phyloP scores from a whole-genome alignment of 441 rosid genomes.

The Hura crepitans region DNA sequence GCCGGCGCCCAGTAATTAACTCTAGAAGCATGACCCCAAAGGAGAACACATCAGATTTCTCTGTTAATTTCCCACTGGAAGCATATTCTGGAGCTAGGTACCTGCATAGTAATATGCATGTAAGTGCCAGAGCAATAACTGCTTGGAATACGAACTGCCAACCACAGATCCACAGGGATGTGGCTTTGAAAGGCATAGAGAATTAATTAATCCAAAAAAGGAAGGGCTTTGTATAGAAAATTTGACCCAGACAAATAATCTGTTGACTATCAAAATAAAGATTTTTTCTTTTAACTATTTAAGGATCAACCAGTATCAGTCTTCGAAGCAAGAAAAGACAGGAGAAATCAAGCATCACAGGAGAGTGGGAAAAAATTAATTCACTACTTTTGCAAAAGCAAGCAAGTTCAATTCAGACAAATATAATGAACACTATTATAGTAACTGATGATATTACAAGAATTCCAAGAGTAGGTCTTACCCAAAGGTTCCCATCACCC shows the following conservation, averaged over 20 bases:
- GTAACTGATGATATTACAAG: no score
- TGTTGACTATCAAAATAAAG: neutral
- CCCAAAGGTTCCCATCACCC: constrained; percentile 99
- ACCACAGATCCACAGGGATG: neutral
- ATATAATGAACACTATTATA: neutral
- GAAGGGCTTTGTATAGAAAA: neutral
- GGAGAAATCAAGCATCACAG: neutral
- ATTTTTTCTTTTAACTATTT: neutral
- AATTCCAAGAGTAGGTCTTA: constrained; percentile 36
- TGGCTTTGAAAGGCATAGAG: neutral
- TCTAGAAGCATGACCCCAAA: constrained; percentile 94
- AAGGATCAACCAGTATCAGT: neutral
- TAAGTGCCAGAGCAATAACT: constrained; percentile 11
- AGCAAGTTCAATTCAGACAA: constrained; percentile 1
- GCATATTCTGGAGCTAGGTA: constrained; percentile 97
- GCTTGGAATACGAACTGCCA: constrained; percentile 4
- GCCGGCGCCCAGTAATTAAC: constrained; percentile 76
- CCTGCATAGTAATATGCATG: constrained; percentile 37
- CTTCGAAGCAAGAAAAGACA: neutral
- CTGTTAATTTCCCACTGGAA: constrained; percentile 87
- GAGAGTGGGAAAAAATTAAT: neutral
- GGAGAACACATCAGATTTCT: constrained; percentile 94
- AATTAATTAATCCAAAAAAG: neutral
- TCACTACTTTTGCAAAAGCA: constrained; percentile 4
- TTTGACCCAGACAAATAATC: neutral